Evolutionary conservation across 495 filamentous ascomycete species (phyloP).

Genomic region (Corynascus novoguineensis): DNA sequence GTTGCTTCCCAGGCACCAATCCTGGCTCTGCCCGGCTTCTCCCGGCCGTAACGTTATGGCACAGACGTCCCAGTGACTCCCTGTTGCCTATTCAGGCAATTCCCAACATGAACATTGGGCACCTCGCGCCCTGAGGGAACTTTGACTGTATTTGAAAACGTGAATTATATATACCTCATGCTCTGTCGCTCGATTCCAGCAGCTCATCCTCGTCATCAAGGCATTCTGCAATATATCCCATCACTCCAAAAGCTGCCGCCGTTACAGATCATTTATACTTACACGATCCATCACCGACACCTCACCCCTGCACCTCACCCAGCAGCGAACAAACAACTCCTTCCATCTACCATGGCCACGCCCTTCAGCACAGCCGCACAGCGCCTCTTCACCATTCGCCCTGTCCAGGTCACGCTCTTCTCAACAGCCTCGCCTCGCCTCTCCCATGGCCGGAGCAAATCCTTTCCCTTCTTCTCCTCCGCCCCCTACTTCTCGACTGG

Average conservation of each 20-base stretch:
- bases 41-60: not conserved
- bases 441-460: no score
- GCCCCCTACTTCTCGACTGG: not conserved
- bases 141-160: no score
- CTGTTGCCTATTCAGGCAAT: not conserved
- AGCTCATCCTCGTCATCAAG: no score
- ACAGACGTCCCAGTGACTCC: not conserved
- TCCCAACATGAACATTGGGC: no score
- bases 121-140: no score
- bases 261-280: no score
- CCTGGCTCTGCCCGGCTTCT: not conserved
- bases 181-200: no score
- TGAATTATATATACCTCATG: no score
- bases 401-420: not conserved
- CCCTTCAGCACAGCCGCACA: not conserved
- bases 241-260: no score
- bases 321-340: not conserved
- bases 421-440: not conserved
- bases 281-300: no score
- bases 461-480: slow-evolving; percentile 7
- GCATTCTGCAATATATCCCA: no score
- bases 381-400: not conserved
- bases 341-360: not conserved
- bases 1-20: not conserved
- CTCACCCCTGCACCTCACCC: no score